Evolutionary conservation across 495 filamentous ascomycete species (phyloP), one percentile per base, ranked within the genome.

Genomic region (Cercophora newfieldiana): DNA sequence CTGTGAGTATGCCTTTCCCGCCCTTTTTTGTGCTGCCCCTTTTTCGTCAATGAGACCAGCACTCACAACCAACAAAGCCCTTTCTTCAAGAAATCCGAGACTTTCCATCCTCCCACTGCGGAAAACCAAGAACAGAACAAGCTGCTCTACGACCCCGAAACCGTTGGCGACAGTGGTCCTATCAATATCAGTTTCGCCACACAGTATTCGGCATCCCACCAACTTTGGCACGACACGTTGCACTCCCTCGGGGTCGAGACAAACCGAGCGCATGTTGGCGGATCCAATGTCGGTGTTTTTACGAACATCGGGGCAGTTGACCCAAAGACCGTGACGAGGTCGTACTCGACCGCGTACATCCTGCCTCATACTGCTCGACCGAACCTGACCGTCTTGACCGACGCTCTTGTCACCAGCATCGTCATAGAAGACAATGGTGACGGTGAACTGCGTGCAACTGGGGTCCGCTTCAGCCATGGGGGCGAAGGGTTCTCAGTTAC

Each of bases 141-240:
- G 2, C 10, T 8, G 4, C 18, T 44, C 10, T 44, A 8, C 37
- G 37, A 16, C 2, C 37, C 37, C 10, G 10, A 14, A 16, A 8
- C 2, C 37, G 37, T 44, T 16, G 37, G 37, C n/a, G n/a, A n/a
- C n/a, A n/a, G n/a, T 51, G 83, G 83, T 0, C 82, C 83, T 16
- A 37, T 86, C 6, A 68, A 77, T 16, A 80, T 78, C 6, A 75
- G 74, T 0, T 83, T 83, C 68, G 75, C 75, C 5, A 69, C 67
- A 16, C 69, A 81, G 29, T 83, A 80, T 65, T 73, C 77, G 1
- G 64, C 72, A 1, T 74, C 80, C 3, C 81, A 85, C 64, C 67
- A 74, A 47, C 73, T 79, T n/a, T 86, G 82, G 81, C 80, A 84
- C 63, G 66, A 66, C 0, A 81, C 82, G 0, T 66, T 84, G 14